Conservation (phyloP, 2,329 filamentous ascomycete species). For the Monilinia aucupariae region DNA sequence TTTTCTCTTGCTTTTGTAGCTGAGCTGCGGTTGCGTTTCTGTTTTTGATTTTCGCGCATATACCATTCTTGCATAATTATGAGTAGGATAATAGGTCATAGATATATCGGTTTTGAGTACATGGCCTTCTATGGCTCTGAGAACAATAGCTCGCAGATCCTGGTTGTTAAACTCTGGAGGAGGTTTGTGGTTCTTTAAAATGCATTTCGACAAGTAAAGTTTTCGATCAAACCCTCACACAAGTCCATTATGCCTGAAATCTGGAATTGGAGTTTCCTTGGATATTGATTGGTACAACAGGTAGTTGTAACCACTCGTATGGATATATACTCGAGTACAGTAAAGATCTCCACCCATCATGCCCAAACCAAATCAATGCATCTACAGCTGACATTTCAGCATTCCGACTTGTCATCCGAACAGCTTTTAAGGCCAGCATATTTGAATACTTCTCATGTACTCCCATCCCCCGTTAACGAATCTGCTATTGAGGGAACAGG, state of each 20-base stretch:
- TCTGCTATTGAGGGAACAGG: too few relatives aligned
- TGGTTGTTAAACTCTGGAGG: not conserved
- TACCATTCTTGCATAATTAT: constrained; percentile 8
- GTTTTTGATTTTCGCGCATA: not conserved
- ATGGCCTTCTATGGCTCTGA: not conserved
- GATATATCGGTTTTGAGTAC: not conserved
- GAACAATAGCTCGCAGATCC: not conserved
- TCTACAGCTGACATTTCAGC: too few relatives aligned
- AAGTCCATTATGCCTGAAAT: not conserved
- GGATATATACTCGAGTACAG: too few relatives aligned
- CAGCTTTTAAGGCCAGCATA: too few relatives aligned
- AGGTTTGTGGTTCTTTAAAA: not conserved
- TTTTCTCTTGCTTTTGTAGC: not conserved
- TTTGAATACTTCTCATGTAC: too few relatives aligned
- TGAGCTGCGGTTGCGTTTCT: not conserved
- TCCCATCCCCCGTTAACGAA: too few relatives aligned
- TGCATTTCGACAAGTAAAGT: not conserved
- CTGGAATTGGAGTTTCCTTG: too few relatives aligned
- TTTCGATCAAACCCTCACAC: not conserved
- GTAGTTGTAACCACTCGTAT: too few relatives aligned
- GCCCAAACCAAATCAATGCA: too few relatives aligned
- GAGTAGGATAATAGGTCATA: not conserved
- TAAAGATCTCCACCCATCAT: too few relatives aligned
- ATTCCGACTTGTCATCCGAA: too few relatives aligned
- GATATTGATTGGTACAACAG: too few relatives aligned